phyloP scores from a whole-genome alignment of 306 rosid genomes.

The Cicer yamashitae region DNA sequence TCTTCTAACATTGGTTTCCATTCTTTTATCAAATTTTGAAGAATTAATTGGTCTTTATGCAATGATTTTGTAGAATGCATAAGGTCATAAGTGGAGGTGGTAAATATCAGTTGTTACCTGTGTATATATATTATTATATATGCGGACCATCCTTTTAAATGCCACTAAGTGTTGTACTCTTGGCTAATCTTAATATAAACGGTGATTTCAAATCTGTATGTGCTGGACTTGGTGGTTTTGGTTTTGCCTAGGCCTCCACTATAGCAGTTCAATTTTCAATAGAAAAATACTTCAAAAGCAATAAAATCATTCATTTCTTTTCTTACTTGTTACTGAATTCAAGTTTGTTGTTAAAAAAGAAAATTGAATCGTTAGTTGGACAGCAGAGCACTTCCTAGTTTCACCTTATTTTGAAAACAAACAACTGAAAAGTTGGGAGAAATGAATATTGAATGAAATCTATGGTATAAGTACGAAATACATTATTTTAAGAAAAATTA shows the following conservation, averaged over 20 bases:
- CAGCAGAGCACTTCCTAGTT: too few species aligned
- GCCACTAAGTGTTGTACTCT: constrained; percentile 10
- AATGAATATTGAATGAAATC: too few species aligned
- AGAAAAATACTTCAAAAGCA: constrained; percentile 2
- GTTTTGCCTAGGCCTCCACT: constrained; percentile 12
- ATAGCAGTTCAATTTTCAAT: background rate
- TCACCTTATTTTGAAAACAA: too few species aligned
- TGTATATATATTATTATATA: constrained; percentile 26
- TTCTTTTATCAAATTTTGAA: constrained; percentile 57
- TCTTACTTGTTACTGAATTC: background rate
- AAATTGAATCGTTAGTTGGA: background rate
- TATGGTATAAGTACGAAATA: too few species aligned
- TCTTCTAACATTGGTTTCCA: constrained; percentile 48
- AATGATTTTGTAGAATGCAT: constrained; percentile 47
- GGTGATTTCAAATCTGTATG: too few species aligned
- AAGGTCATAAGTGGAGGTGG: constrained; percentile 42
- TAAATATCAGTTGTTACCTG: constrained; percentile 42
- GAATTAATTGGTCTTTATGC: constrained; percentile 36
- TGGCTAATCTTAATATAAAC: too few species aligned
- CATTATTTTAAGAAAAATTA: too few species aligned
- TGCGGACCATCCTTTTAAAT: constrained; percentile 28
- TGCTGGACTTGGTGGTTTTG: constrained; percentile 1
- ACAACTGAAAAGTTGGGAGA: too few species aligned
- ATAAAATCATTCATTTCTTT: background rate
- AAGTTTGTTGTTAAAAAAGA: background rate